These are phyloP conservation scores for Butyriboletus appendiculatus DNA, from an alignment of 1,284 basidiomycete genomes.

Conservation along the genomic window DNA sequence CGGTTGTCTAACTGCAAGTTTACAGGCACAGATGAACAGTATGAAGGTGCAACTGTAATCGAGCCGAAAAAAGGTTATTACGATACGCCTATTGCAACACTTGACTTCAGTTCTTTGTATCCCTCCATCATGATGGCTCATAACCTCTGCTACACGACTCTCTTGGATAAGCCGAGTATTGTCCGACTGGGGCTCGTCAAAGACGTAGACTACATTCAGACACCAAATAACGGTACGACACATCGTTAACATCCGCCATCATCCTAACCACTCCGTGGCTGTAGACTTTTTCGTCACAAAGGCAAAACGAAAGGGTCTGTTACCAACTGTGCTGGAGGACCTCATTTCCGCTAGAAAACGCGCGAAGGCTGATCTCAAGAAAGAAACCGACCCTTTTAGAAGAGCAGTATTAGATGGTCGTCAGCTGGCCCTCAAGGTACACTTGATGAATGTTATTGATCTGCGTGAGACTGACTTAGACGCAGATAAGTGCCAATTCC, in stretches of 20 bases:
- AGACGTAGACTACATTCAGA: slow-evolving; percentile 87
- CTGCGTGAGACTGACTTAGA: neutral
- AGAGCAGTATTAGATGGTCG: slow-evolving; percentile 93
- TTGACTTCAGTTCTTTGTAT: slow-evolving; percentile 97
- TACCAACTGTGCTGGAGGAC: slow-evolving; percentile 92
- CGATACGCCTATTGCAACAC: slow-evolving; percentile 90
- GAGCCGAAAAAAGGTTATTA: slow-evolving; percentile 95
- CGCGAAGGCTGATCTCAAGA: slow-evolving; percentile 92
- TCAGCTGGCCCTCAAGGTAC: slow-evolving; percentile 89
- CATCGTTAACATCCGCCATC: neutral
- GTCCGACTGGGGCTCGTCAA: slow-evolving; percentile 77
- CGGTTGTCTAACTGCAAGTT: neutral
- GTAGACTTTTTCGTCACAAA: slow-evolving; percentile 84
- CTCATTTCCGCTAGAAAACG: slow-evolving; percentile 89
- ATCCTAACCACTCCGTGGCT: neutral
- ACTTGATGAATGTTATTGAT: neutral
- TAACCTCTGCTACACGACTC: slow-evolving; percentile 94
- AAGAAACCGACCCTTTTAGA: slow-evolving; percentile 93
- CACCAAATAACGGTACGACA: slow-evolving; percentile 84
- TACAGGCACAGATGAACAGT: slow-evolving; percentile 87
- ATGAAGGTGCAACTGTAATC: slow-evolving; percentile 97
- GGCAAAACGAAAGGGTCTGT: slow-evolving; percentile 76
- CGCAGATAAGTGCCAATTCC: slow-evolving; percentile 92
- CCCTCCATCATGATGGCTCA: slow-evolving; percentile 99
- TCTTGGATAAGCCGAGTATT: slow-evolving; percentile 77